A percentile compares a stretch with the other conserved stretches of the same genome.
phyloP scores from a whole-genome alignment of 306 rosid species.

The Trichosanthes cucumerina region DNA sequence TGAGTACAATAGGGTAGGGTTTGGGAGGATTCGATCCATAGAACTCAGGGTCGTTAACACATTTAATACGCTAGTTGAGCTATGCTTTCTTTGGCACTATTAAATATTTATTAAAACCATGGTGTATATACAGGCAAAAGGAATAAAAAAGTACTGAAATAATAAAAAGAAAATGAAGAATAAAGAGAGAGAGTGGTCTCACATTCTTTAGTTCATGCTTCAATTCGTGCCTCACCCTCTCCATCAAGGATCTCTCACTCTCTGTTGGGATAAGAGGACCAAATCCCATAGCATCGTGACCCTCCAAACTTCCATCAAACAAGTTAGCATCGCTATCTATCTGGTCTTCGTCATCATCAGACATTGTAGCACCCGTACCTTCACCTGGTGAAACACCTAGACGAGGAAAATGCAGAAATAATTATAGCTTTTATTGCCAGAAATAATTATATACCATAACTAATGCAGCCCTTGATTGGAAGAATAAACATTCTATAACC shows the following conservation, averaged over 20 bases:
- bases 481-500: neutral
- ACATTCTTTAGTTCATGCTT: slow-evolving; percentile 96
- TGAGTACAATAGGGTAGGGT: too few species aligned
- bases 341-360: slow-evolving; percentile 75
- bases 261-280: slow-evolving; percentile 91
- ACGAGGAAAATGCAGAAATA: slow-evolving; percentile 59
- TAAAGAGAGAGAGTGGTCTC: slow-evolving; percentile 28
- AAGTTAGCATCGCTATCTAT: slow-evolving; percentile 58
- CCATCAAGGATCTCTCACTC: slow-evolving; percentile 87
- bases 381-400: slow-evolving; percentile 92
- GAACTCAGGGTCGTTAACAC: too few species aligned
- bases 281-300: slow-evolving; percentile 57
- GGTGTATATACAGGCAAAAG: neutral
- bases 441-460: neutral
- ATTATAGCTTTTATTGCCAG: neutral
- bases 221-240: slow-evolving; percentile 82
- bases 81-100: too few species aligned
- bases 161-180: neutral
- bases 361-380: slow-evolving; percentile 91
- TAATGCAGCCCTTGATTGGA: neutral
- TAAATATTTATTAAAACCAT: neutral
- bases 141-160: neutral
- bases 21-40: too few species aligned
- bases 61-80: too few species aligned
- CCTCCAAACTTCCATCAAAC: slow-evolving; percentile 62